Evolutionary conservation across 2,329 filamentous ascomycete species (phyloP), one percentile per base, ranked within the genome.

Genomic region (Monosporascus sp.): DNA sequence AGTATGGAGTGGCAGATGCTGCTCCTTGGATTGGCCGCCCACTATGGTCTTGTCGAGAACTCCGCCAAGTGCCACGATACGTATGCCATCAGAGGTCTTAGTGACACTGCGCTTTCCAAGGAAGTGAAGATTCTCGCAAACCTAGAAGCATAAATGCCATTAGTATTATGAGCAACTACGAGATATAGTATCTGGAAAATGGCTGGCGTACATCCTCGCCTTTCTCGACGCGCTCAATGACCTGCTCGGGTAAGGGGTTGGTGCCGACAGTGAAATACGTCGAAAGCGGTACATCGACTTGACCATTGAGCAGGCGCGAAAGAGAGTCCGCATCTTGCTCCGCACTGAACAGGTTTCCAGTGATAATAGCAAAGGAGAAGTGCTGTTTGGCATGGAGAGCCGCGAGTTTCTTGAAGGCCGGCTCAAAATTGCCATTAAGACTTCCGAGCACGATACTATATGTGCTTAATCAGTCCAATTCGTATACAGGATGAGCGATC

Each of bases 121-220:
- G 64, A 88, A 96, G 71, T 90, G 90, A 11, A 99, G 81, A 67
- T 99, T 97, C n/a, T 87, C 81, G 68, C 91, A 96, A 19, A 99
- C 80, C 61, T 86, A 22, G 7, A 38, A 7, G 50, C 2, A 46
- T 8, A 38, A 49, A 22, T 36, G 38, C 58, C 11, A 48, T 24
- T 48, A n/a, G 14, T 24, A 22, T n/a, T 7, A 48, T 37, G 7
- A 31, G 27, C 53, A 27, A 50, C n/a, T 45, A 7, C 4, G 26
- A 3, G 22, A 37, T 37, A 36, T 19, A 44, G 40, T 44, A 46
- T 22, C 44, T 36, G 17, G 44, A 20, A 14, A 43, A 43, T 7
- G 19, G 43, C 22, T 46, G 14, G 20, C 41, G 56, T 71, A 75
- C 73, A 61, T 76, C 83, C 64, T 85, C 86, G 57, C 88, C 83